Evolutionary conservation across 1,284 basidiomycete genomes (phyloP).

Genomic region (Ceratobasidium papillatum): DNA sequence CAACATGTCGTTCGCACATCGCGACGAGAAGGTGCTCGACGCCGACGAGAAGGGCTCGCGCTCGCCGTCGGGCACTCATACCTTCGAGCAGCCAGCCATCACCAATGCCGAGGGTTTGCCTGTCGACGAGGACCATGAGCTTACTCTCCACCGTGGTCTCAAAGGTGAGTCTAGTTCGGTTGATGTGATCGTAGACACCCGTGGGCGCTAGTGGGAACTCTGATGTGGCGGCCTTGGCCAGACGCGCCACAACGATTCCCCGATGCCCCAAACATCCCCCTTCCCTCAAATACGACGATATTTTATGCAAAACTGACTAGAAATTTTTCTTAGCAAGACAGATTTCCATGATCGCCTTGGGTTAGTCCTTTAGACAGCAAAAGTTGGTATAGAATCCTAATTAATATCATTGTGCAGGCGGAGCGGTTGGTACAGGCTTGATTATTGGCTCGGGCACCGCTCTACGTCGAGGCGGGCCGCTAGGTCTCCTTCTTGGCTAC

Average conservation of each 20-base stretch:
- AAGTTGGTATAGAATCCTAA: too few relatives aligned
- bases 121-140: conserved; percentile 36
- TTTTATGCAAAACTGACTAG: neutral
- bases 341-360: conserved; percentile 71
- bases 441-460: conserved; percentile 69
- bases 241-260: neutral
- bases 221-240: neutral
- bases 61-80: conserved; percentile 13
- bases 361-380: too few relatives aligned
- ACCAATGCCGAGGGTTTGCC: conserved; percentile 27
- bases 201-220: too few relatives aligned
- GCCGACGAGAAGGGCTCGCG: conserved; percentile 22
- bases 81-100: conserved; percentile 21
- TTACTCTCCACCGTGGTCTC: conserved; percentile 65
- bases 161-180: conserved; percentile 57
- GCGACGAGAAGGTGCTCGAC: conserved; percentile 12
- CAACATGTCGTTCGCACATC: conserved; percentile 29
- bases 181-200: too few relatives aligned
- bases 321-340: conserved; percentile 44
- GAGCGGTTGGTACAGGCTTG: conserved; percentile 74
- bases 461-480: conserved; percentile 56
- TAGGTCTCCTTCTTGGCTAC: conserved; percentile 56
- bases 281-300: too few relatives aligned
- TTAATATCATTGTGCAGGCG: conserved; percentile 53
- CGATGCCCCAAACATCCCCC: neutral